Percentiles rank a stretch among this genome's conserved stretches.
Evolutionary conservation across 768 basidiomycete species (phyloP).

Genomic region (Paxillus involutus): DNA sequence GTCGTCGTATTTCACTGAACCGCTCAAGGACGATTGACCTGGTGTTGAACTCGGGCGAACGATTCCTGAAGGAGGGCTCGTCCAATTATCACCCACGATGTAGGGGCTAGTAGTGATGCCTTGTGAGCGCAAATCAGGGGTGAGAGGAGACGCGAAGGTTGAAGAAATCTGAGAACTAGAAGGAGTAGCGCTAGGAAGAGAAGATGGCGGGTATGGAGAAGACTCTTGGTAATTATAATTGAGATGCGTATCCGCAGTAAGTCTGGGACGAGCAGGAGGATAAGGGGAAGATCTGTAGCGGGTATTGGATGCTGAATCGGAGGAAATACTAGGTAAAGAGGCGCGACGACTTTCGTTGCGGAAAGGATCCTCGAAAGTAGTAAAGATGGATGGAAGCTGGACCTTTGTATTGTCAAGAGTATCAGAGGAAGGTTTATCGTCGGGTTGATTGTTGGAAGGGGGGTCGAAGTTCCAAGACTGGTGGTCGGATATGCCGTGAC

Average conservation of each 20-base stretch:
- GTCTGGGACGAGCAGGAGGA: conserved; percentile 47
- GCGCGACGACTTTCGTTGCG: conserved; percentile 57
- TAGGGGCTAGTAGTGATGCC: conserved; percentile 42
- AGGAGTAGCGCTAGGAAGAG: conserved; percentile 52
- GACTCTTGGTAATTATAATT: conserved; percentile 42
- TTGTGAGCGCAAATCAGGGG: conserved; percentile 47
- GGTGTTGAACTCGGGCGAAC: conserved; percentile 69
- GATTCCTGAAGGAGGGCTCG: conserved; percentile 53
- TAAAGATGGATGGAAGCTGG: conserved; percentile 74
- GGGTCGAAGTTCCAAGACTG: conserved; percentile 28
- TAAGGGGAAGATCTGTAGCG: conserved; percentile 59
- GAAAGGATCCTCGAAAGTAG: conserved; percentile 62
- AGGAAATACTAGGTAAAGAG: conserved; percentile 60
- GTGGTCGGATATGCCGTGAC: conserved; percentile 29
- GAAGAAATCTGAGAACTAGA: conserved; percentile 51
- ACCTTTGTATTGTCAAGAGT: conserved; percentile 51
- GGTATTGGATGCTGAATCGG: conserved; percentile 40
- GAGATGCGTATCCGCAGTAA: conserved; percentile 49
- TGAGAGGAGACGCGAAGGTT: conserved; percentile 44
- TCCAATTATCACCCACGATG: conserved; percentile 57
- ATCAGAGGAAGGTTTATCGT: conserved; percentile 43
- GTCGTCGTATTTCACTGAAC: conserved; percentile 70
- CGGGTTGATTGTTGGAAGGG: conserved; percentile 6
- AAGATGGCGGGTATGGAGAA: conserved; percentile 48
- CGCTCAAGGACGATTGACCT: conserved; percentile 49